Base-by-base conservation (phyloP, 768 basidiomycete genomes). In the Dioszegia crocea region DNA sequence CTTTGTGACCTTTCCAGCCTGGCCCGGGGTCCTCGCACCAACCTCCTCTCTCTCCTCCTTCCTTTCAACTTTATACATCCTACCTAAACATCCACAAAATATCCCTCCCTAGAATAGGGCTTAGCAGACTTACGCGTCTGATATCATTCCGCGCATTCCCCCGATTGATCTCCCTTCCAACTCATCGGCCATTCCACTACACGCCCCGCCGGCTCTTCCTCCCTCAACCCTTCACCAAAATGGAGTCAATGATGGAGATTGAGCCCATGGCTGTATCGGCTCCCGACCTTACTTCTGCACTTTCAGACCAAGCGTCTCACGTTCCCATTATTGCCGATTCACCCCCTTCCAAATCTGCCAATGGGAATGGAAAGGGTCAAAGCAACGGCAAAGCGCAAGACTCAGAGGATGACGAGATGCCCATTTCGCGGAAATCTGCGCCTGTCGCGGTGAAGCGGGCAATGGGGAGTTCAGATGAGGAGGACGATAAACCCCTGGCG, bases 401-500 rank as follows among this genome's bases (percentile, higher is more conserved):
- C 17, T 29, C n/a, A 24, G 55, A 46, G 26, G 66, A 66, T 26
- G 67, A 71, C 36, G 70, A 64, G 3, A n/a, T n/a, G n/a, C n/a
- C n/a, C n/a, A n/a, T n/a, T n/a, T 33, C 33, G 52, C 57, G 40
- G 30, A 59, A 61, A 29, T 19, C 36, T 12, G 55, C 49, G 21
- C 26, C n/a, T 6, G 33, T 14, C 33, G 33, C 33, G 11, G 58
- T 46, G 14, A 60, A 56, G 40, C 36, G 53, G 38, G 46, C 38
- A 10, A 50, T 41, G 10, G 31, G 17, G 19, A 48, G 49, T 21
- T 8, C 29, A 27, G 43, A 46, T 21, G 55, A 44, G 45, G 70
- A 67, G 31, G 71, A 73, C 52, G 71, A 73, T 16, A 68, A 65
- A 56, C 71, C 71, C 23, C 43, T 73, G 54, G 59, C 46, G n/a